A percentile compares a stretch with the other conserved stretches of the same genome.
Conservation (phyloP, 495 filamentous ascomycete species). For the Talaromyces thailandensis region DNA sequence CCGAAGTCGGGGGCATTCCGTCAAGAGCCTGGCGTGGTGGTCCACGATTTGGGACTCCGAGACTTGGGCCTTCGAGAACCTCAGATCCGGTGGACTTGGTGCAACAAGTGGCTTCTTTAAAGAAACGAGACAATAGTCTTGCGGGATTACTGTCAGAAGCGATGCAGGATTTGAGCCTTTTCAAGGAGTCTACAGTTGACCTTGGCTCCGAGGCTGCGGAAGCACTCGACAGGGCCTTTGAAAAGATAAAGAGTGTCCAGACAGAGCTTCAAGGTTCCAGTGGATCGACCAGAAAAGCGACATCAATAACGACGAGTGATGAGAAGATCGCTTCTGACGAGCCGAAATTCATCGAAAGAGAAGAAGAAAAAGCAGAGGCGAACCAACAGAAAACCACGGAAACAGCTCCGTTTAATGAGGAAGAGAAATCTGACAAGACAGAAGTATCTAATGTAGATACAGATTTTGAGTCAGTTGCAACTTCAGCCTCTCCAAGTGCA, state of each 20-base stretch:
- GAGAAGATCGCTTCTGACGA: not conserved
- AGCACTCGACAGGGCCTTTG: slow-evolving; percentile 54
- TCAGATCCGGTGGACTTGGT: slow-evolving; percentile 14
- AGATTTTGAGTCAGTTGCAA: not conserved
- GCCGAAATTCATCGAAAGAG: not conserved
- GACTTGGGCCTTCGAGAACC: not conserved
- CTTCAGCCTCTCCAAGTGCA: not conserved
- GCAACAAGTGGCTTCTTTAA: slow-evolving; percentile 38
- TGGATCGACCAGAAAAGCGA: slow-evolving; percentile 39
- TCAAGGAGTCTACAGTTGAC: slow-evolving; percentile 27
- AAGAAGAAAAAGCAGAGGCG: not conserved
- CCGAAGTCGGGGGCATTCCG: slow-evolving; percentile 14
- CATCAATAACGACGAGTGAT: slow-evolving; percentile 9
- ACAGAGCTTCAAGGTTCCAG: slow-evolving; percentile 61
- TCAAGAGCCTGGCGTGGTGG: slow-evolving; percentile 17
- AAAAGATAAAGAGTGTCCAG: slow-evolving; percentile 70
- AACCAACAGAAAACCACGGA: slow-evolving; percentile 1
- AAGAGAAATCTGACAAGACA: not conserved
- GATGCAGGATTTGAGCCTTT: slow-evolving; percentile 52
- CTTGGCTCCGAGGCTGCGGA: slow-evolving; percentile 26
- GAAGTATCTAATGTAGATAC: not conserved
- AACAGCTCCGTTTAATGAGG: slow-evolving; percentile 14
- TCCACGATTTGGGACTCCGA: slow-evolving; percentile 4
- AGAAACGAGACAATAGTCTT: slow-evolving; percentile 63
- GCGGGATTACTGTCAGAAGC: slow-evolving; percentile 65